These are phyloP conservation scores for Rosa lucieae DNA, from an alignment of 306 rosid species.

Conservation along the genomic window DNA sequence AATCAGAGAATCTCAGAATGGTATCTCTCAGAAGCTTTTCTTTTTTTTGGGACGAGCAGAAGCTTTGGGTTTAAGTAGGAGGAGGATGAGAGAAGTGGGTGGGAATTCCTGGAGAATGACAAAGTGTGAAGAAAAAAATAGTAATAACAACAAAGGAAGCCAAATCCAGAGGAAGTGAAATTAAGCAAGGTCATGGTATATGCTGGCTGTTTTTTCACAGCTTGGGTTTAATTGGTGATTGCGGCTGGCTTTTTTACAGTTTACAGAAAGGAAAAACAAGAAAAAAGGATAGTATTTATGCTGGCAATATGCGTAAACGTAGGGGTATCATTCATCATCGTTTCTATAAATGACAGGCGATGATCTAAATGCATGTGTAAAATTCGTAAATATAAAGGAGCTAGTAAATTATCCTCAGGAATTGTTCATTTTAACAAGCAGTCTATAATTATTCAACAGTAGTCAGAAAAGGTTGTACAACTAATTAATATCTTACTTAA, in stretches of 20 bases:
- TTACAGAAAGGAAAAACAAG: neutral
- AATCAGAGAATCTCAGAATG: neutral
- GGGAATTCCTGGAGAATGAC: neutral
- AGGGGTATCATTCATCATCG: neutral
- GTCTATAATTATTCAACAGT: neutral
- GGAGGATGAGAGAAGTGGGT: neutral
- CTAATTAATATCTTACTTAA: neutral
- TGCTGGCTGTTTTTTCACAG: neutral
- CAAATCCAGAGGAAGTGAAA: neutral
- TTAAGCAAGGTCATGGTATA: neutral
- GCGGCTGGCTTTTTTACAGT: neutral
- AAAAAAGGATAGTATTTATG: neutral
- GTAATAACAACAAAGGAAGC: neutral
- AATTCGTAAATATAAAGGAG: too few species aligned
- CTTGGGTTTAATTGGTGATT: neutral
- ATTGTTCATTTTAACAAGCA: neutral
- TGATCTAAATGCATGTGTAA: neutral
- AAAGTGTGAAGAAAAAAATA: neutral
- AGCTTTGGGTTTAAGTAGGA: neutral
- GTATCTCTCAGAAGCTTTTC: neutral
- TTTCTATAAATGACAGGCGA: neutral
- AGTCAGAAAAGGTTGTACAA: neutral
- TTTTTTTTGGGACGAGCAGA: neutral
- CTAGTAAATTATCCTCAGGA: neutral
- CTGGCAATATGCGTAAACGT: neutral